Evolutionary conservation across 2,329 filamentous ascomycete genomes (phyloP), one percentile per base, ranked within the genome.

Genomic region (Ceratocystis diversiconidia): DNA sequence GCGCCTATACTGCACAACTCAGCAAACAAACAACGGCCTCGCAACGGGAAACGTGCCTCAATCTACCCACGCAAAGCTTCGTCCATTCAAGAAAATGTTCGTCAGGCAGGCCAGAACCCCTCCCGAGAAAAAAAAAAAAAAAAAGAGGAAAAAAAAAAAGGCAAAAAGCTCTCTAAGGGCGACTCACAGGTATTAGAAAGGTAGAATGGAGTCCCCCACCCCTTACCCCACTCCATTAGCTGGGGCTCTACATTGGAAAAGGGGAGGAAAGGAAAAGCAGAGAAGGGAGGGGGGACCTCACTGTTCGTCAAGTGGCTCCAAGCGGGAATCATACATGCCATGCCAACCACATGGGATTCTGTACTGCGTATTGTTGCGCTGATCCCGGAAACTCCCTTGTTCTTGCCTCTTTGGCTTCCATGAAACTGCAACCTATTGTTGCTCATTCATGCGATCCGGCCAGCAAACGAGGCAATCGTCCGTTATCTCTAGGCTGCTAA

Each of bases 281-380:
- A 25, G 7, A 25, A 25, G 12, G 48, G 48, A 25, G 22, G 17
- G n/a, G n/a, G 48, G 10, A 22, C 48, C 48, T 52, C 48, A 52
- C 48, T 52, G 48, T 25, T 52, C 48, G 48, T 6, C 48, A 52
- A 25, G 12, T 52, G 48, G 48, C 48, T 25, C 48, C 15, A 25
- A 52, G 48, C 48, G 48, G 48, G 48, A 59, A 59, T 30, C 28
- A 59, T 30, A 59, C 52, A 59, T 30, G 52, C 52, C 52, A 59
- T 59, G 52, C 52, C 52, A 59, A 59, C 52, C 52, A 59, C 52
- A 59, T 59, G 28, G 52, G 52, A 59, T 36, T 36, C 2, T 17
- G n/a, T 59, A 7, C 52, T 59, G 52, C 15, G 30, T 59, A 32
- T 59, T 59, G 3, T 10, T 8, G 15, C 8, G 15, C 52, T 59